A percentile compares a stretch with the other conserved stretches of the same genome.
phyloP scores from a whole-genome alignment of 73 alveolate species.

The Diophrys appendiculata region DNA sequence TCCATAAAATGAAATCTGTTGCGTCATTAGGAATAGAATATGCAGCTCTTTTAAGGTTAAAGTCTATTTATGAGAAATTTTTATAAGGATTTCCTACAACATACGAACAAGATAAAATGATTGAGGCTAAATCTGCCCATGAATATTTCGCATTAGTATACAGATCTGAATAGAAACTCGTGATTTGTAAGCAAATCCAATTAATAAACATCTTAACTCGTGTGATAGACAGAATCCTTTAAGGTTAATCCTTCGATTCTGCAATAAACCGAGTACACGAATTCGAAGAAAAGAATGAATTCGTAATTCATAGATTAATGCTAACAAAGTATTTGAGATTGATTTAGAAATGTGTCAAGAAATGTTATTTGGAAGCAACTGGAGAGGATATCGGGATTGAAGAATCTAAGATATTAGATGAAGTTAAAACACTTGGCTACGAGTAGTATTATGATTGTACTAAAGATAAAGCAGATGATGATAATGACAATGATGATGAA shows the following conservation, averaged over 20 bases:
- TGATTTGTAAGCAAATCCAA: background rate
- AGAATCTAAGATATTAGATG: background rate
- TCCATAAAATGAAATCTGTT: conserved; percentile 20
- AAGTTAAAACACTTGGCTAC: background rate
- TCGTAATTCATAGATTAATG: background rate
- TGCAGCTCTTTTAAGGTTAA: conserved; percentile 24
- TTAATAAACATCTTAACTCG: background rate
- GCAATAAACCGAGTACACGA: background rate
- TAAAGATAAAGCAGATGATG: background rate
- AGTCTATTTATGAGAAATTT: conserved; percentile 29
- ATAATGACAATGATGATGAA: background rate
- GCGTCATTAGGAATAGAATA: conserved; percentile 43
- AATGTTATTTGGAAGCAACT: background rate
- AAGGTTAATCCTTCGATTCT: background rate
- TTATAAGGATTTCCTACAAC: conserved; percentile 26
- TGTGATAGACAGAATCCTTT: background rate
- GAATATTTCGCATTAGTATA: background rate
- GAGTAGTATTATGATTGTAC: background rate
- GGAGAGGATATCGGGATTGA: background rate
- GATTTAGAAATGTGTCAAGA: background rate
- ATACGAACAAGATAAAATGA: conserved; percentile 18
- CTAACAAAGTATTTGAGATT: background rate
- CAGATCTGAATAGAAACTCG: background rate
- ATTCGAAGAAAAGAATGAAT: background rate
- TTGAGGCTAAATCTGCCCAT: background rate